A percentile compares a stretch with the other conserved stretches of the same genome.
These are phyloP conservation scores for Coemansia sp. DNA, from an alignment of 192 early-diverging fungal genomes.

Conservation along the genomic window DNA sequence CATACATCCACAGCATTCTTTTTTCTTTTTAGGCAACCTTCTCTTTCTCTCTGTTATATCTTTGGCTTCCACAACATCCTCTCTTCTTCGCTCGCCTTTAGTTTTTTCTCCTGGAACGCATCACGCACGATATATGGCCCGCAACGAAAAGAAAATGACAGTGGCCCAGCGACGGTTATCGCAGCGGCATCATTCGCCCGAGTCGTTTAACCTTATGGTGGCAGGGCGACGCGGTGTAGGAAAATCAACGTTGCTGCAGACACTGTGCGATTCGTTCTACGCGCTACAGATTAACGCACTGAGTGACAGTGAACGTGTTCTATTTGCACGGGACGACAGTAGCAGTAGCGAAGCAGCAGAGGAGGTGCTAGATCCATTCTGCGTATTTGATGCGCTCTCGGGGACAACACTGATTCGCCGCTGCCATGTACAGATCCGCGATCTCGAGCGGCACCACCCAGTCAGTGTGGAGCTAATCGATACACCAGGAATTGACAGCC, in stretches of 20 bases:
- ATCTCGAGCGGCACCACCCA: constrained; percentile 6
- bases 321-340: constrained; percentile 11
- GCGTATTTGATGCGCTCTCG: constrained; percentile 43
- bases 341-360: constrained; percentile 9
- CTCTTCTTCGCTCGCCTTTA: background rate
- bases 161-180: constrained; percentile 28
- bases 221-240: constrained; percentile 58
- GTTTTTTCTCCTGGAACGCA: background rate
- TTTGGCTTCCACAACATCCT: background rate
- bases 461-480: constrained; percentile 44
- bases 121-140: background rate
- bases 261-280: constrained; percentile 59
- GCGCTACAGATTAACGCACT: constrained; percentile 26
- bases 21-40: background rate
- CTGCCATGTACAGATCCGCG: constrained; percentile 17
- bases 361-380: constrained; percentile 46
- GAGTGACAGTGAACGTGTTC: constrained; percentile 18
- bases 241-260: constrained; percentile 75
- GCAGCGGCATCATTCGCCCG: constrained; percentile 21
- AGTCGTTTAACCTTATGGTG: constrained; percentile 47
- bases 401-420: constrained; percentile 27
- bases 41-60: background rate
- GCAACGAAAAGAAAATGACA: constrained; percentile 3
- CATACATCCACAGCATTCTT: background rate
- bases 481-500: constrained; percentile 43